phyloP scores from a whole-genome alignment of 2,329 filamentous ascomycete species.

The Aschersonia sp. region DNA sequence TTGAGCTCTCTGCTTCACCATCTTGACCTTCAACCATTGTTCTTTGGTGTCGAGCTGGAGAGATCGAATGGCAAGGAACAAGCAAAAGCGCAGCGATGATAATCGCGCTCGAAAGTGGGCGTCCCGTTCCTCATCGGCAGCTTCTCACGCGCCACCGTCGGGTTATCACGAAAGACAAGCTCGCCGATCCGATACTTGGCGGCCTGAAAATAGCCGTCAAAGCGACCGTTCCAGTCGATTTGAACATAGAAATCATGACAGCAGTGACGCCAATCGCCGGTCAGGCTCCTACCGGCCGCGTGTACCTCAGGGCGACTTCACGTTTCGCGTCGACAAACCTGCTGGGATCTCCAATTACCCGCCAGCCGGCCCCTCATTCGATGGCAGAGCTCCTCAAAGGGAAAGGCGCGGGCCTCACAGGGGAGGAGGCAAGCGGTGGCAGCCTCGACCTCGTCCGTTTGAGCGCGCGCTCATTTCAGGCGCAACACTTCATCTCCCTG shows the following conservation, averaged over 20 bases:
- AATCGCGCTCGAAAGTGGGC: conserved; percentile 3
- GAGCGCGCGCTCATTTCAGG: conserved; percentile 35
- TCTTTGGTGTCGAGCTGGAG: too few species aligned
- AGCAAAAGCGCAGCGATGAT: conserved; percentile 4
- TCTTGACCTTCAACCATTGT: too few species aligned
- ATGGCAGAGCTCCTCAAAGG: conserved; percentile 7
- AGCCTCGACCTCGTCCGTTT: conserved; percentile 24
- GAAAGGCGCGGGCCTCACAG: conserved; percentile 13
- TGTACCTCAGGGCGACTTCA: conserved; percentile 35
- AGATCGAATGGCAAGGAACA: conserved; percentile 2
- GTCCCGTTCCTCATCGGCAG: conserved; percentile 2
- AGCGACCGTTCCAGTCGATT: conserved; percentile 9
- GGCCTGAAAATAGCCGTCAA: conserved; percentile 12
- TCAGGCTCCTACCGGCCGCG: conserved; percentile 15
- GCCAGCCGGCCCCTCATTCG: conserved; percentile 4
- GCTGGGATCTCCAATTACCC: conserved; percentile 26
- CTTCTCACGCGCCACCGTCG: conserved; percentile 4
- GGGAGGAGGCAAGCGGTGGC: conserved; percentile 16
- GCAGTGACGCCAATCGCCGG: conserved; percentile 5
- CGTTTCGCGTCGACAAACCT: conserved; percentile 39
- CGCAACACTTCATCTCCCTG: conserved; percentile 23
- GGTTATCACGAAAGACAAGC: conserved; percentile 7
- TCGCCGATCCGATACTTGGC: conserved; percentile 14
- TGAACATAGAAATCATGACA: conserved; percentile 8
- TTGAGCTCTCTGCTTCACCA: too few species aligned